Evolutionary conservation across 805 yeast species (phyloP).

Genomic region (Kockiozyma suomiensis): DNA sequence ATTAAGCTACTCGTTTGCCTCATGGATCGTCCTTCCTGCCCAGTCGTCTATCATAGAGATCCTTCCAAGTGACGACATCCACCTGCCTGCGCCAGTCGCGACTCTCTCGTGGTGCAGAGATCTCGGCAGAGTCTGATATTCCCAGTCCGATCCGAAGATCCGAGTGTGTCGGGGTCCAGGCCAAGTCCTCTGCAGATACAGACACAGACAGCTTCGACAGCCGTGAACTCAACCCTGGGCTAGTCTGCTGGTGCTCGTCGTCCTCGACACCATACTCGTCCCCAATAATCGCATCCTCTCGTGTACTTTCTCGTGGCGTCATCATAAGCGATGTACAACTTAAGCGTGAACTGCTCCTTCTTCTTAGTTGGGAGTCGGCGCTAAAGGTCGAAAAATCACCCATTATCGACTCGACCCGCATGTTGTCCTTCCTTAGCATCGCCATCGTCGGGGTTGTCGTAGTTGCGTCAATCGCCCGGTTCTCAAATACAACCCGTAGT

Average conservation of each 20-base stretch:
- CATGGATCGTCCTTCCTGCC: background rate
- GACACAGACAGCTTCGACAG: conserved; percentile 16
- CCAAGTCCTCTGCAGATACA: conserved; percentile 12
- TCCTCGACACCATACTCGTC: background rate
- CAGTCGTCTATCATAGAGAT: conserved; percentile 19
- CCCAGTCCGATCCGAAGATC: background rate
- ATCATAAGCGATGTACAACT: background rate
- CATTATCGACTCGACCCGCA: conserved; percentile 19
- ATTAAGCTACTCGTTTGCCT: background rate
- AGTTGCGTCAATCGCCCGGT: conserved; percentile 30
- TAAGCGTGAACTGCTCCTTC: background rate
- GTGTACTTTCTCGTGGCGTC: background rate
- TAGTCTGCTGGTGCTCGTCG: background rate
- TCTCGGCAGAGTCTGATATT: background rate
- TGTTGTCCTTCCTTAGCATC: background rate
- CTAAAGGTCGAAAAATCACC: conserved; percentile 18
- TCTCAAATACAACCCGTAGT: conserved; percentile 41
- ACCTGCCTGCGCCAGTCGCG: background rate
- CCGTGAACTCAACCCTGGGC: background rate
- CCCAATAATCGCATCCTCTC: background rate
- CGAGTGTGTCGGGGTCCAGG: background rate
- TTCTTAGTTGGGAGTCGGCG: background rate
- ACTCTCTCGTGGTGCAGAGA: background rate
- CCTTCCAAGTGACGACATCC: conserved; percentile 18
- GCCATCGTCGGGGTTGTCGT: background rate